Conservation (phyloP, 75 land plant genomes). For the Pseudotsuga menziesii region DNA sequence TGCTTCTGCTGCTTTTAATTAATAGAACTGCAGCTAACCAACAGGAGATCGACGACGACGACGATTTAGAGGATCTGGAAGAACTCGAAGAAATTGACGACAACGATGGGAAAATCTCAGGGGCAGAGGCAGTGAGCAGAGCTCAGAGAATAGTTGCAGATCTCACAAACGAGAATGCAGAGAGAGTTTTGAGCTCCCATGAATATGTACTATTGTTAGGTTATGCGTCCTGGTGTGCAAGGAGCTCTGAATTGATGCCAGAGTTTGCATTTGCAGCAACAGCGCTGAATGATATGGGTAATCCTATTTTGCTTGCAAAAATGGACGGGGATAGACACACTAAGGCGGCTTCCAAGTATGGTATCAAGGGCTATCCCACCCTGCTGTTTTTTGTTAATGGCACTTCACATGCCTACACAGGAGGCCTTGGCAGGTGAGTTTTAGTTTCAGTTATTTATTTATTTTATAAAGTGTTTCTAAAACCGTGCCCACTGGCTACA, state of each 20-base stretch:
- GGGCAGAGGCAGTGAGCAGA: slow-evolving; percentile 35
- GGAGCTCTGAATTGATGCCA: slow-evolving; percentile 87
- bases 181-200: slow-evolving; percentile 37
- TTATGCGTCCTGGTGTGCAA: slow-evolving; percentile 83
- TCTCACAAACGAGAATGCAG: slow-evolving; percentile 57
- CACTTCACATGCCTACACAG: slow-evolving; percentile 44
- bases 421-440: slow-evolving; percentile 71
- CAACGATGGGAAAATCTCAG: slow-evolving; percentile 21
- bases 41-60: background rate
- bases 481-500: too few relatives aligned
- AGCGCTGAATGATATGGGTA: slow-evolving; percentile 38
- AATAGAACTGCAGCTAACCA: background rate
- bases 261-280: slow-evolving; percentile 82
- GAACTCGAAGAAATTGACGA: slow-evolving; percentile 56
- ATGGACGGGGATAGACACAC: slow-evolving; percentile 70
- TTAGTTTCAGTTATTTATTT: background rate
- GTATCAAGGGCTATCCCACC: slow-evolving; percentile 84
- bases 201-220: slow-evolving; percentile 80
- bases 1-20: background rate
- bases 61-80: slow-evolving; percentile 38
- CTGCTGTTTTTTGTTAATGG: slow-evolving; percentile 82
- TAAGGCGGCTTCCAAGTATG: slow-evolving; percentile 46
- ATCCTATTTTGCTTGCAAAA: slow-evolving; percentile 69
- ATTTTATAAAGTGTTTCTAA: background rate
- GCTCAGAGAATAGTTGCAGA: slow-evolving; percentile 71